Base-by-base conservation (phyloP, 2,329 filamentous ascomycete genomes). In the Xylariaceae sp. region DNA sequence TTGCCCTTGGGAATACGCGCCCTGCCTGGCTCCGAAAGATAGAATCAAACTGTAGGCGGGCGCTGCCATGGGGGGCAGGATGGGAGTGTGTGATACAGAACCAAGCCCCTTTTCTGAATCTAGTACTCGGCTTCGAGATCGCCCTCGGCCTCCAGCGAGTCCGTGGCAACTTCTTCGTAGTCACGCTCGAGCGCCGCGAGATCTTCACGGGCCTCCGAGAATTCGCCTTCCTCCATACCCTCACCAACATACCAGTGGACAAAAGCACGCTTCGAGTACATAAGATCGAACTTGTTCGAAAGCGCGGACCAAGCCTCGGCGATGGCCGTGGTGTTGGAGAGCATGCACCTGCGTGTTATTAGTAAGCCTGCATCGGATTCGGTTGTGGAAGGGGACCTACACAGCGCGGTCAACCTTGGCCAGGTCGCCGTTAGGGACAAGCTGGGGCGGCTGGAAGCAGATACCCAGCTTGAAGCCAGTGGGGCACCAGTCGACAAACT, bases 381-480 rank as follows among this genome's bases (percentile, higher is more conserved):
- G 31, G n/a, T 7, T n/a, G n/a, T n/a, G n/a, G n/a, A n/a, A n/a
- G n/a, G n/a, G n/a, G n/a, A 83, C 83, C 71, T 87, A 88, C 81
- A 96, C 90, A 67, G 90, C 90, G 58, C 92, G 90, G 78, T 90
- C 87, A 66, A 95, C 90, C 76, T 94, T 92, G 66, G 92, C 90
- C 46, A 96, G 78, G 60, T 96, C 92, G 56, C 90, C 90, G 69
- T 95, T 94, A 58, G 88, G 92, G 37, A 96, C 90, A 68, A 85
- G 83, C 72, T 93, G 79, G 49, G 90, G 90, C 59, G 89, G 85
- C 75, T 96, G 89, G 81, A 93, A 96, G 84, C 89, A 95, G 75
- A 98, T 98, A 76, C 92, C 92, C 52, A 98, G 86, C 85, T 98
- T 98, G 83, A 98, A 98, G 52, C 92, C 92, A 66, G 92, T 98